Base-by-base conservation (phyloP, 2,329 filamentous ascomycete species). In the Grosmannia penicillata region DNA sequence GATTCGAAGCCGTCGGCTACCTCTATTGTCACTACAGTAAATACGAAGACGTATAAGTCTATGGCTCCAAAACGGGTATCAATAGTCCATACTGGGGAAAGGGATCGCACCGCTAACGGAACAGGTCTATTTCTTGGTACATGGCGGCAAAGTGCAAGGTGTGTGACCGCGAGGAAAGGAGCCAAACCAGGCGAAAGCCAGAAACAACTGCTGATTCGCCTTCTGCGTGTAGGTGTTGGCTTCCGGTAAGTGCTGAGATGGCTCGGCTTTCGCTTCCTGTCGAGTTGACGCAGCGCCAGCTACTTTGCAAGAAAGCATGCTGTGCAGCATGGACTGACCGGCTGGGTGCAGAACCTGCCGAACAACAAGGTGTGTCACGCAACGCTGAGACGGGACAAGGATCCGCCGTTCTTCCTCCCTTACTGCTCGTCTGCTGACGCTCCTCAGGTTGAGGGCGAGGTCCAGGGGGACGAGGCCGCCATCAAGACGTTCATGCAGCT, bases 361-460 rank as follows among this genome's bases (percentile, higher is more conserved):
- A 62, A 70, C 42, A 65, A 68, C 45, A 75, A 73, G 58, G 73
- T 68, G 47, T 30, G 48, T 36, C 14, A 19, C 15, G n/a, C n/a
- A n/a, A n/a, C n/a, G n/a, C n/a, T n/a, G n/a, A n/a, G n/a, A n/a
- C n/a, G n/a, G n/a, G n/a, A 30, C 8, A 8, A 14, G 6, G 21
- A 24, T 35, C 21, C 21, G 13, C 19, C 33, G 14, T 15, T 14
- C 33, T 35, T 24, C 8, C 21, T 8, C 33, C 8, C 23, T 8
- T 30, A 26, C 23, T 13, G 7, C 3, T n/a, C 28, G 8, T 7
- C 28, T 15, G 14, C 29, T 38, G 30, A 27, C 18, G 24, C 13
- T 18, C 25, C 15, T 7, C 10, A 94, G 84, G 87, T 96, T 33
- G 75, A 84, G 52, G 89, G 89, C 21, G 87, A 95, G 60, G 86